phyloP scores from a whole-genome alignment of 2,329 filamentous ascomycete species.

The Passalora sequoiae region DNA sequence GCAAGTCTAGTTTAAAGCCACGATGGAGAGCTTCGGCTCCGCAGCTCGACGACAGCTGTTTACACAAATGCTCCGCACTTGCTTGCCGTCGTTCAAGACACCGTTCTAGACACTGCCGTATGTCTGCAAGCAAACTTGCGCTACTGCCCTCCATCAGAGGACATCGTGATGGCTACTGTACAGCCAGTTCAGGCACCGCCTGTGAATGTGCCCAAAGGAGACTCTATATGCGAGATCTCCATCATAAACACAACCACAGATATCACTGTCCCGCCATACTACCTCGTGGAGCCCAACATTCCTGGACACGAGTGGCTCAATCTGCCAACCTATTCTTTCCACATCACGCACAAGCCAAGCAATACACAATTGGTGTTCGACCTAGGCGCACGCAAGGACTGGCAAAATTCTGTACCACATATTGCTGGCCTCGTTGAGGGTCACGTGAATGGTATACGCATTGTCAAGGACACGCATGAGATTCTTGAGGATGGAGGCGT shows the following conservation, averaged over 20 bases:
- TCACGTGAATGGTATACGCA: too few species aligned
- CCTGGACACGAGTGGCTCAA: constrained; percentile 18
- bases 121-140: too few species aligned
- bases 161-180: too few species aligned
- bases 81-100: too few species aligned
- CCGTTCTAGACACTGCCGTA: too few species aligned
- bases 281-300: constrained; percentile 70
- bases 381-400: constrained; percentile 41
- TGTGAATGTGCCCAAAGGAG: constrained; percentile 12
- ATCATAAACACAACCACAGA: constrained; percentile 20
- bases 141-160: too few species aligned
- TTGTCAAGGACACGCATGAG: too few species aligned
- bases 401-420: constrained; percentile 32
- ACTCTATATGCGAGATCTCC: constrained; percentile 15
- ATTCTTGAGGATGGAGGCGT: constrained; percentile 36
- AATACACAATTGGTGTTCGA: constrained; percentile 40
- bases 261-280: constrained; percentile 41
- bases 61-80: too few species aligned
- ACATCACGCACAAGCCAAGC: constrained; percentile 10
- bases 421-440: constrained; percentile 14
- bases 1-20: too few species aligned
- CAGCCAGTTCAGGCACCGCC: too few species aligned
- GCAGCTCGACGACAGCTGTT: too few species aligned
- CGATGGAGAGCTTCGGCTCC: too few species aligned
- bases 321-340: constrained; percentile 17